Percentiles rank a stretch among this genome's conserved stretches.
Conservation (phyloP, 1,139 yeast genomes). For the Suhomyces bokatorum region DNA sequence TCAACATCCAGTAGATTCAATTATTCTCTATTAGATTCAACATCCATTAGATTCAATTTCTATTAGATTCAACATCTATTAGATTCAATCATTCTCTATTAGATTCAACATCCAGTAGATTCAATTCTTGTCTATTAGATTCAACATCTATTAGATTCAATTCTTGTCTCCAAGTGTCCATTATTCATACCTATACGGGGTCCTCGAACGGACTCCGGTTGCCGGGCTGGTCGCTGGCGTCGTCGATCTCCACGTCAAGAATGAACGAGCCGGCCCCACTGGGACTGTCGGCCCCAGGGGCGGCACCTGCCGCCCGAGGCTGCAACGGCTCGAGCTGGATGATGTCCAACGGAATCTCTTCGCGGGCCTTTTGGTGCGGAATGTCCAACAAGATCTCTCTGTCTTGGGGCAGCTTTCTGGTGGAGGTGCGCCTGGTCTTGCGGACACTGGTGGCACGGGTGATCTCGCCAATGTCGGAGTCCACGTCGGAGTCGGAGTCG, state of each 20-base stretch:
- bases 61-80: too few relatives aligned
- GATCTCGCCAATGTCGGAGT: slow-evolving; percentile 50
- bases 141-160: too few relatives aligned
- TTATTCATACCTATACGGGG: too few relatives aligned
- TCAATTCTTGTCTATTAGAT: too few relatives aligned
- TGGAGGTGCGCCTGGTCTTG: slow-evolving; percentile 12
- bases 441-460: slow-evolving; percentile 45
- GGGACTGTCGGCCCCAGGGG: not conserved
- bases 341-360: slow-evolving; percentile 13
- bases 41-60: too few relatives aligned
- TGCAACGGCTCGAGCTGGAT: slow-evolving; percentile 9
- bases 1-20: too few relatives aligned
- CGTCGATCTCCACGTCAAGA: slow-evolving; percentile 39
- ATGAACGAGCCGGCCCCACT: slow-evolving; percentile 33
- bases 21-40: too few relatives aligned
- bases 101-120: too few relatives aligned
- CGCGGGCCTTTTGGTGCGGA: not conserved
- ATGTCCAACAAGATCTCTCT: slow-evolving; percentile 19
- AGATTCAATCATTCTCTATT: too few relatives aligned
- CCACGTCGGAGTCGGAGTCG: slow-evolving; percentile 42
- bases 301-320: slow-evolving; percentile 5
- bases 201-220: slow-evolving; percentile 37
- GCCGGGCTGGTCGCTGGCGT: slow-evolving; percentile 16
- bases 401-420: slow-evolving; percentile 7
- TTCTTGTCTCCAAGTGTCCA: too few relatives aligned